A percentile compares a stretch with the other conserved stretches of the same genome.
These are phyloP conservation scores for Aspergillus nidulans DNA, from an alignment of 495 filamentous ascomycete genomes.

Conservation along the genomic window DNA sequence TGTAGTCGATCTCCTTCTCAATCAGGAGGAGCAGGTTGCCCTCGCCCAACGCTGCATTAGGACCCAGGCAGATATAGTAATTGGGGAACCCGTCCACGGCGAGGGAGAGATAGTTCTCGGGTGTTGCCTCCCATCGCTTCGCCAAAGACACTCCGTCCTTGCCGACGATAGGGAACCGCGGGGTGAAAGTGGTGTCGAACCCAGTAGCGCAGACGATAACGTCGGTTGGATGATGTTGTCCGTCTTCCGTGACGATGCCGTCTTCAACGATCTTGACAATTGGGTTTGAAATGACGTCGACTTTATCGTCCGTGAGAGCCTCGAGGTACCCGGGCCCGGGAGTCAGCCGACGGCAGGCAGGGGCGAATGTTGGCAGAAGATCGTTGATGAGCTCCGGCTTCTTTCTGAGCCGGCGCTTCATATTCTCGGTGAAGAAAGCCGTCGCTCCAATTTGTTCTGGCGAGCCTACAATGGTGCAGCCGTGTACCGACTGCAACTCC, in stretches of 20 bases:
- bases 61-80: slow-evolving; percentile 53
- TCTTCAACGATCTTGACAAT: slow-evolving; percentile 42
- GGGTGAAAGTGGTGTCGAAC: slow-evolving; percentile 48
- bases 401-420: slow-evolving; percentile 35
- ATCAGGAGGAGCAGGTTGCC: slow-evolving; percentile 42
- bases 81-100: slow-evolving; percentile 63
- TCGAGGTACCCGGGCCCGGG: slow-evolving; percentile 48
- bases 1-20: slow-evolving; percentile 49
- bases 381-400: slow-evolving; percentile 33
- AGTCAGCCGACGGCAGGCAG: slow-evolving; percentile 47
- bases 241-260: slow-evolving; percentile 47
- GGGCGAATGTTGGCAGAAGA: slow-evolving; percentile 41
- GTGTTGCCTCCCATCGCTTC: slow-evolving; percentile 45
- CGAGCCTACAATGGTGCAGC: slow-evolving; percentile 30
- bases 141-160: slow-evolving; percentile 42
- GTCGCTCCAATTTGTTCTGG: slow-evolving; percentile 34
- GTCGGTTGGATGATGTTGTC: slow-evolving; percentile 37
- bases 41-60: slow-evolving; percentile 45
- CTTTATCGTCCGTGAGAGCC: slow-evolving; percentile 44
- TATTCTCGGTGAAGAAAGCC: slow-evolving; percentile 34
- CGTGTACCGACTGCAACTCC: slow-evolving; percentile 45
- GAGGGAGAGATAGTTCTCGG: slow-evolving; percentile 56
- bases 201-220: slow-evolving; percentile 51
- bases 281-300: slow-evolving; percentile 35
- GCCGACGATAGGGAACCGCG: slow-evolving; percentile 49